Evolutionary conservation across 1,284 basidiomycete genomes (phyloP), one percentile per base, ranked within the genome.

Genomic region (Rhodofomes roseus): DNA sequence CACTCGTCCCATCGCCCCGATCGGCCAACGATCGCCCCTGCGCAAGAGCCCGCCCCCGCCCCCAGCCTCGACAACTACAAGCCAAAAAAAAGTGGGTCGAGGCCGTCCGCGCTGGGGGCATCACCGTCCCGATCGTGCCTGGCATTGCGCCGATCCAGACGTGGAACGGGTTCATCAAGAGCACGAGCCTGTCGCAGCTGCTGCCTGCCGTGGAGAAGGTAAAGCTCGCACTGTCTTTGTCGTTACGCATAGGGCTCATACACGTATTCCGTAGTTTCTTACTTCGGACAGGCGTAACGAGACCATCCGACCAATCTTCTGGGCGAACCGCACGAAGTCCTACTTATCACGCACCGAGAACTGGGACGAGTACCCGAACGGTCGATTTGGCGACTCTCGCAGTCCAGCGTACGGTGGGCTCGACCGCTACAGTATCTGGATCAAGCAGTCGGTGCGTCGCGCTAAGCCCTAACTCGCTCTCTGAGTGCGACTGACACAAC

Each of bases 311-410:
- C 95, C 95, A 3, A 97, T 98, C 70, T 97, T 95, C 78, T 95
- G 93, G 94, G 93, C 94, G 22, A 96, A 98, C 77, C 83, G 95
- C 46, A 84, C 93, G 50, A 90, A 93, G 70, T 96, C 93, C 3
- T 96, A 96, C 73, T 79, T 96, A 43, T 92, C 92, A 16, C 89
- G 95, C 55, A 96, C 94, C 23, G 92, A 94, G 72, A 92, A 95
- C 70, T 99, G 96, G 96, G 96, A 99, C 74, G 97, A 99, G 76
- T 99, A 96, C 74, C 96, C 96, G 51, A 99, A 99, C 74, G 97
- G 96, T 65, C 92, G 96, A 64, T 99, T 97, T 71, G 97, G 96
- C 68, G 96, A 99, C 75, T 90, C 96, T 14, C 86, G 96, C 61
- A 93, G 90, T 81, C 96, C 96, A 22, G 97, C 97, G 2, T 99